Conservation (phyloP, 176 grass and related monocot species). For the Oryza glumipatula region DNA sequence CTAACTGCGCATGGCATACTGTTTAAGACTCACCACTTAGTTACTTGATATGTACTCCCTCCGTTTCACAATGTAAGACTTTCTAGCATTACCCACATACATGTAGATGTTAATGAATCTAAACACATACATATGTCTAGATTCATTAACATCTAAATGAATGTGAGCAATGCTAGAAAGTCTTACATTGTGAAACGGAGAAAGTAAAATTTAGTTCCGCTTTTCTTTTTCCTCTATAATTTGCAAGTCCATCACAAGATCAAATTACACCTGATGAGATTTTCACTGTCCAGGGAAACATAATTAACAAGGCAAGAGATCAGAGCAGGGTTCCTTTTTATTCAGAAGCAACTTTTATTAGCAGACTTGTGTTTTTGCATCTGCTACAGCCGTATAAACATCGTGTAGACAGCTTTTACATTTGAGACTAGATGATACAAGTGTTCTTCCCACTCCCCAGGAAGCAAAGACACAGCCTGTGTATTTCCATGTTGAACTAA, state of each 20-base stretch:
- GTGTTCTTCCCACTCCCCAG: neutral
- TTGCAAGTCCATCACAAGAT: neutral
- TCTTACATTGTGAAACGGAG: no score
- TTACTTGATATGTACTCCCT: no score
- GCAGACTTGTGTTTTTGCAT: neutral
- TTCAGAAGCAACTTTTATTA: slow-evolving; percentile 24
- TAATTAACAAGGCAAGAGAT: neutral
- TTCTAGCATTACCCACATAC: no score
- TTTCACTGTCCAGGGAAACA: neutral
- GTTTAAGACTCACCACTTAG: no score
- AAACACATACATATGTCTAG: no score
- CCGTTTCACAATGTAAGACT: no score
- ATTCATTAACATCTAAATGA: no score
- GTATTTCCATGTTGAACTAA: slow-evolving; percentile 19
- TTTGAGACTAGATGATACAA: neutral
- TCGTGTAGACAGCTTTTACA: slow-evolving; percentile 12
- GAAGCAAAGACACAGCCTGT: slow-evolving; percentile 30
- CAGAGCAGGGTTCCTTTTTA: neutral
- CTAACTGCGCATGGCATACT: neutral
- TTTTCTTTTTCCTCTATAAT: no score
- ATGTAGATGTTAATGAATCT: no score
- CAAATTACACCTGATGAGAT: neutral
- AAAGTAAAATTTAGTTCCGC: neutral
- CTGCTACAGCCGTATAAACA: slow-evolving; percentile 8
- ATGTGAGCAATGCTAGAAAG: no score